These are phyloP conservation scores for Peltaster fructicola DNA, from an alignment of 2,329 filamentous ascomycete species.

Conservation along the genomic window DNA sequence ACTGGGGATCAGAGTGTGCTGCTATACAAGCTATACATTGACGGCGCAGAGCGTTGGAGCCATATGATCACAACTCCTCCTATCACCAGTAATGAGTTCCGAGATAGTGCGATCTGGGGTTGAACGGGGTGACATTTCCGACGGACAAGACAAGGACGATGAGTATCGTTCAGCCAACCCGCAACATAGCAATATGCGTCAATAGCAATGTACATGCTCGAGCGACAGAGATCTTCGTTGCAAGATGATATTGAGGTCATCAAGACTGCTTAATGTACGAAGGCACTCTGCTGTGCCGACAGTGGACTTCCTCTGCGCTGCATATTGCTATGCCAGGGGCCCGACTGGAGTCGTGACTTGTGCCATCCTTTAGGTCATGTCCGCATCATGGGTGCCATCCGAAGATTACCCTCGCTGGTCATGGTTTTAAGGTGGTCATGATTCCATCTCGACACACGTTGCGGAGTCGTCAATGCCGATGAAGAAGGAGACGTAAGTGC, in stretches of 20 bases:
- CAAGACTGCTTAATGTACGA: no score
- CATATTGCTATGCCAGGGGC: slow-evolving; percentile 12
- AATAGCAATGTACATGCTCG: not conserved
- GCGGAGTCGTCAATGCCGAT: slow-evolving; percentile 47
- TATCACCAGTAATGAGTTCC: slow-evolving; percentile 22
- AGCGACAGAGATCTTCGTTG: slow-evolving; percentile 4
- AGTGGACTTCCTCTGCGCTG: slow-evolving; percentile 4
- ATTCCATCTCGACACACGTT: slow-evolving; percentile 52
- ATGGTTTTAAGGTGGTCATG: slow-evolving; percentile 63
- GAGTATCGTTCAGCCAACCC: not conserved
- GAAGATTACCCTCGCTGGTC: slow-evolving; percentile 48
- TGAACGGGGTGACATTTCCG: slow-evolving; percentile 5
- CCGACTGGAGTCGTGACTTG: slow-evolving; percentile 21
- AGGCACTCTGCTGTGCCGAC: no score
- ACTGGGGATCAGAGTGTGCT: slow-evolving; percentile 52
- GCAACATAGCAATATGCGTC: slow-evolving; percentile 4
- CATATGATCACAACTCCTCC: slow-evolving; percentile 29
- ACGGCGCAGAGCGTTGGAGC: slow-evolving; percentile 65
- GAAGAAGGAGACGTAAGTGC: slow-evolving; percentile 28
- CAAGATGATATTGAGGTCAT: no score
- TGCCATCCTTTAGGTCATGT: slow-evolving; percentile 51
- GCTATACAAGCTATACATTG: slow-evolving; percentile 65
- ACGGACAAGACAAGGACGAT: not conserved
- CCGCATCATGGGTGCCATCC: slow-evolving; percentile 45
- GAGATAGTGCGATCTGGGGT: slow-evolving; percentile 30